Evolutionary conservation across 2,329 filamentous ascomycete species (phyloP).

Genomic region (Pseudocercospora ulei): DNA sequence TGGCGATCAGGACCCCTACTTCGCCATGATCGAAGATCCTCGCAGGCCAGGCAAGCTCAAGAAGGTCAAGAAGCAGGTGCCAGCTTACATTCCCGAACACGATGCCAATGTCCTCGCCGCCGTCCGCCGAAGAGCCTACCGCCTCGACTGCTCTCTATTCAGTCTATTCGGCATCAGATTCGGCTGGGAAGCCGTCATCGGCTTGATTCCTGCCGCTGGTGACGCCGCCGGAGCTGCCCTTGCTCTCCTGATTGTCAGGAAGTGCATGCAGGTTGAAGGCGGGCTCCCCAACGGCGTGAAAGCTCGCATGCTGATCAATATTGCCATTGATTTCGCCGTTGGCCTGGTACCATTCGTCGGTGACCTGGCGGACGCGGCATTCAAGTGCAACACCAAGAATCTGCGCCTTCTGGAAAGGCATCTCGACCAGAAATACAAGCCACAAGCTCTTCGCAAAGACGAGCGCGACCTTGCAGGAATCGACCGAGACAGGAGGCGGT

Average conservation of each 20-base stretch:
- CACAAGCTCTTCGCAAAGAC: constrained; percentile 28
- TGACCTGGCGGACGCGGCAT: constrained; percentile 62
- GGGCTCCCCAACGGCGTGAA: constrained; percentile 56
- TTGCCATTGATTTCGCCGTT: constrained; percentile 61
- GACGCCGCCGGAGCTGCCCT: constrained; percentile 65
- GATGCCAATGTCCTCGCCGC: constrained; percentile 75
- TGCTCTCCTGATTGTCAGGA: constrained; percentile 63
- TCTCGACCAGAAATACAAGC: constrained; percentile 57
- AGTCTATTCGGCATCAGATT: constrained; percentile 72
- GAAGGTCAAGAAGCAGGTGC: constrained; percentile 75
- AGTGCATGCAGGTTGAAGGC: constrained; percentile 64
- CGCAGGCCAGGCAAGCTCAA: constrained; percentile 63
- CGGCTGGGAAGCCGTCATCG: constrained; percentile 82
- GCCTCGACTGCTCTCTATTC: constrained; percentile 75
- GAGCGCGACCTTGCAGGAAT: constrained; percentile 25
- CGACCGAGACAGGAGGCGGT: constrained; percentile 31
- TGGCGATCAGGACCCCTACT: constrained; percentile 68
- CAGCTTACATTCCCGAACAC: constrained; percentile 69
- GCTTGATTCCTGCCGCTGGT: constrained; percentile 68
- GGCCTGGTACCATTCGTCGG: constrained; percentile 67
- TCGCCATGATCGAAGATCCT: constrained; percentile 68
- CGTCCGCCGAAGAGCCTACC: constrained; percentile 76
- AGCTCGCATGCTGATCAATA: constrained; percentile 69
- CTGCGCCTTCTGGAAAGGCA: constrained; percentile 58
- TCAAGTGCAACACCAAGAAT: constrained; percentile 69